Conservation (phyloP, 257 asterid genomes). For the Solanum habrochaites region DNA sequence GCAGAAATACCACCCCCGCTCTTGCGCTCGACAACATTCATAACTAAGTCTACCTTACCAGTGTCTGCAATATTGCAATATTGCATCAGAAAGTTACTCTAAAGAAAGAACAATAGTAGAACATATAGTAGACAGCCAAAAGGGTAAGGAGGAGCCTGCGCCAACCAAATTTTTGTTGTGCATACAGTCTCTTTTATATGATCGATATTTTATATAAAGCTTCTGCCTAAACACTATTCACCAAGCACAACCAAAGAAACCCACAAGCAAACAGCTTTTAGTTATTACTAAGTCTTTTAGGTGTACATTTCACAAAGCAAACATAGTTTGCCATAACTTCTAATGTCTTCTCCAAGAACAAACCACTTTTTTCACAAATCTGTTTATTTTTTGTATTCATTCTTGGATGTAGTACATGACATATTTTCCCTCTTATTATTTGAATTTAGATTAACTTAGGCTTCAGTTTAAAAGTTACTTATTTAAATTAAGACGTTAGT, state of each 20-base stretch:
- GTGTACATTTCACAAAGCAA: not conserved
- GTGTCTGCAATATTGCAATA: slow-evolving; percentile 40
- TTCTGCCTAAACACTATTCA: not conserved
- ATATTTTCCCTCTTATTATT: not conserved
- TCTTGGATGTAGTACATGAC: not conserved
- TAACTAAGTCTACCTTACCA: slow-evolving; percentile 83
- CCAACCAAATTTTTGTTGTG: not conserved
- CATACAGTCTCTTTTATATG: not conserved
- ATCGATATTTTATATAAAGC: not conserved
- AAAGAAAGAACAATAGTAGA: not conserved
- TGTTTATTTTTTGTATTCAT: not conserved
- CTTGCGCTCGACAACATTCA: slow-evolving; percentile 93
- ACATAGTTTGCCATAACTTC: not conserved
- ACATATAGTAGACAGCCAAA: not conserved
- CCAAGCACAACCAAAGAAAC: not conserved
- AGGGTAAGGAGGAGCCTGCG: not conserved
- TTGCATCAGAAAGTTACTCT: slow-evolving; percentile 1
- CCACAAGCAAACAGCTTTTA: not conserved
- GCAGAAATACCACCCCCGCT: slow-evolving; percentile 87
- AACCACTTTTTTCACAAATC: not conserved
- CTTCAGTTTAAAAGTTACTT: not conserved
- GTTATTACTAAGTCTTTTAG: not conserved
- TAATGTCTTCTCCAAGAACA: not conserved
- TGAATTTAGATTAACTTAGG: not conserved
- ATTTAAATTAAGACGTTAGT: not conserved